These are phyloP conservation scores for Fusarium sp. DNA, from an alignment of 2,329 filamentous ascomycete genomes.

Conservation along the genomic window DNA sequence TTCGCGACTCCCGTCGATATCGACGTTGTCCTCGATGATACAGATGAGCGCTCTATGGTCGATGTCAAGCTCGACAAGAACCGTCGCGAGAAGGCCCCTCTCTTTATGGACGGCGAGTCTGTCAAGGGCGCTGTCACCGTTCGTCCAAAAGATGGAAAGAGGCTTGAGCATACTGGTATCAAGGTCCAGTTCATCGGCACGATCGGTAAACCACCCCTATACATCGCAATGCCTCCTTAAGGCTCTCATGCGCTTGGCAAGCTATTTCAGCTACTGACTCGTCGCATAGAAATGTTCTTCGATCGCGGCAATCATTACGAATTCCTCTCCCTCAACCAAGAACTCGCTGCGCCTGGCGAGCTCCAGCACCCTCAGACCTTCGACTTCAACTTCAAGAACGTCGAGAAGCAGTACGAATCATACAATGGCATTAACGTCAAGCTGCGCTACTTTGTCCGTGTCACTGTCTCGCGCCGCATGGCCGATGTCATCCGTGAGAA, in stretches of 20 bases:
- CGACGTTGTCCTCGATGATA: slow-evolving; percentile 96
- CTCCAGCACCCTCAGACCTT: slow-evolving; percentile 98
- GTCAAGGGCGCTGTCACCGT: slow-evolving; percentile 97
- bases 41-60: slow-evolving; percentile 93
- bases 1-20: slow-evolving; percentile 99
- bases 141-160: slow-evolving; percentile 96
- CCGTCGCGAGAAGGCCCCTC: slow-evolving; percentile 92
- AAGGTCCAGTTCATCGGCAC: slow-evolving; percentile 99
- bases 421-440: slow-evolving; percentile 99
- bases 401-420: slow-evolving; percentile 99
- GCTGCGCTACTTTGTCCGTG: slow-evolving; percentile 96
- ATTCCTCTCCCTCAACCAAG: slow-evolving; percentile 96
- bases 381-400: slow-evolving; percentile 99
- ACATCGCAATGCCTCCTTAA: slow-evolving; percentile 19
- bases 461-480: slow-evolving; percentile 97
- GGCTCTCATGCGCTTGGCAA: slow-evolving; percentile 17
- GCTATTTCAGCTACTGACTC: slow-evolving; percentile 8
- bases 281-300: slow-evolving; percentile 92
- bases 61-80: slow-evolving; percentile 99
- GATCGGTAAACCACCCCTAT: slow-evolving; percentile 74
- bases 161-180: slow-evolving; percentile 97
- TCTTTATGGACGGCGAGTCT: slow-evolving; percentile 98
- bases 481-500: slow-evolving; percentile 98
- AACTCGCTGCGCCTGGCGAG: slow-evolving; percentile 95
- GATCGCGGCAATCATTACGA: slow-evolving; percentile 99